phyloP scores from a whole-genome alignment of 768 basidiomycete species.

The Rhizopogon vinicolor region DNA sequence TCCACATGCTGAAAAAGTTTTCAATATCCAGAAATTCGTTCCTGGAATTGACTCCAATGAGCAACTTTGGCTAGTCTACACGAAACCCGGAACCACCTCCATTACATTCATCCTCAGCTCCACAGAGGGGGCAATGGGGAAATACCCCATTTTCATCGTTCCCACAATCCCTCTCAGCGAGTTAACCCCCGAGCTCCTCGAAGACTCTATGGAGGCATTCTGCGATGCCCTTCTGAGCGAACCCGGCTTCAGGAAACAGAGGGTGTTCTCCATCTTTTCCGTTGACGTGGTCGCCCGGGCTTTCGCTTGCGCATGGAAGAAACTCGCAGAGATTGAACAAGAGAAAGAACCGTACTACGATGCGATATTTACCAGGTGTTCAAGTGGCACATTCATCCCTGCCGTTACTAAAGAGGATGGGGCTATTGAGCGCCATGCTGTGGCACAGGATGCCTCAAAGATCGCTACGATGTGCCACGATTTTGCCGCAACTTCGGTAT shows the following conservation, averaged over 20 bases:
- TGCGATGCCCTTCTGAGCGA: conserved; percentile 24
- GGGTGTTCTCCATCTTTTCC: conserved; percentile 68
- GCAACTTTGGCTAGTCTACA: conserved; percentile 48
- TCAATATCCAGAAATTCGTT: conserved; percentile 22
- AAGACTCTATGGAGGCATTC: conserved; percentile 34
- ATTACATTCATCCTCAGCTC: conserved; percentile 47
- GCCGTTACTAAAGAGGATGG: conserved; percentile 24
- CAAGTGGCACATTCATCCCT: conserved; percentile 29
- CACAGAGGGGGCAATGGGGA: conserved; percentile 37
- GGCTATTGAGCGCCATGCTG: conserved; percentile 36
- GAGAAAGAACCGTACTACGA: conserved; percentile 45
- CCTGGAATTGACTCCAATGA: conserved; percentile 16
- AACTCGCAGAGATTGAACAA: conserved; percentile 31
- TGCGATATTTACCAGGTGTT: conserved; percentile 44
- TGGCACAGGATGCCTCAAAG: conserved; percentile 29
- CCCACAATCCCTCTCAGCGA: conserved; percentile 20
- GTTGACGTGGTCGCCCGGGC: conserved; percentile 32
- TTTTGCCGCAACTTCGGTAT: conserved; percentile 49
- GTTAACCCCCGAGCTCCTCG: conserved; percentile 29
- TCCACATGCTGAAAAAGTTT: conserved; percentile 43
- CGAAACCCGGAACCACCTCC: conserved; percentile 22
- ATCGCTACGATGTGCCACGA: conserved; percentile 44
- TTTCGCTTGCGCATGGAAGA: conserved; percentile 43
- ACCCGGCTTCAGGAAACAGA: conserved; percentile 19
- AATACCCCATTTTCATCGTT: conserved; percentile 52